Base-by-base conservation (phyloP, 768 basidiomycete genomes). In the Gymnopilus dilepis region DNA sequence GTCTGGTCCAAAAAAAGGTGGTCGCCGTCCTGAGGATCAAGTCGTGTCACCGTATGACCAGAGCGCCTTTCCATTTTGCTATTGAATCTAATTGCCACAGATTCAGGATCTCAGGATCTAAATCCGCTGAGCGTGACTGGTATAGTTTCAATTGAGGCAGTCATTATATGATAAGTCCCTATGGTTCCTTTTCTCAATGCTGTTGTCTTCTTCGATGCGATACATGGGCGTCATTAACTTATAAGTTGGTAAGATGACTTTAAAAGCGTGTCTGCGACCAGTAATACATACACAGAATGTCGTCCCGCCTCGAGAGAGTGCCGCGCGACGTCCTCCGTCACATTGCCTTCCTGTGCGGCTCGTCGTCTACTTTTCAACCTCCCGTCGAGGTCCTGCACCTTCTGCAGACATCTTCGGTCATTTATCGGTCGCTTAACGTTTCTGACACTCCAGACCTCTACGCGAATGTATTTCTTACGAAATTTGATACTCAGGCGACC, bases 321-420 rank as follows among this genome's bases (percentile, higher is more conserved):
- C 86, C 88, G 21, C 73, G 73, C 65, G 86, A 89, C 66, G 71
- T 90, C 63, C 79, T 90, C 17, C 82, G 82, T 43, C 74, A 83
- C 63, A 80, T 90, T 33, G 85, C 85, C 12, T 76, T 81, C 61
- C 75, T 83, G 42, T 73, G 77, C 30, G 78, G 77, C 31, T 74
- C 81, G 12, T 69, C 73, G 1, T 77, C 78, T 3, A 65, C 73
- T 21, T 72, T 75, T 15, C 76, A 74, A 0, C 69, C 83, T 11
- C 84, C 82, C 12, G 70, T 64, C 38, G 69, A 76, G 45, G 70
- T 90, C 60, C 68, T 78, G 31, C 67, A 72, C 8, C 76, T 90
- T 34, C 68, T 83, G 51, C 70, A 81, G 59, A 81, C 83, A 19
- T 82, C 74, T 60, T 80, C 80, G 0, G 67, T 73, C 2, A 65